Base-by-base conservation (phyloP, 768 basidiomycete genomes). In the Naganishia friedmannii region DNA sequence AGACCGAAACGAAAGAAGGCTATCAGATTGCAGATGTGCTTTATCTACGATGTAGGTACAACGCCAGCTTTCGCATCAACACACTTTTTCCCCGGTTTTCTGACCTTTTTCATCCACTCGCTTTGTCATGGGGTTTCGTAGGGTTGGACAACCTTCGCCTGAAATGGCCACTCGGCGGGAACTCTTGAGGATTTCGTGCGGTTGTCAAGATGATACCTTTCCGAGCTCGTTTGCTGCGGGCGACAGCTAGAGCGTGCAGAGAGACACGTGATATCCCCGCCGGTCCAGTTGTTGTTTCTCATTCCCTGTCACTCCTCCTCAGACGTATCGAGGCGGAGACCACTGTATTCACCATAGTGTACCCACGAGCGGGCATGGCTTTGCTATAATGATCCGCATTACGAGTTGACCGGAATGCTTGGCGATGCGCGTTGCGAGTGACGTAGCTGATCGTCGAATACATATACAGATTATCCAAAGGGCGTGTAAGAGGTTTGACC, bases 11-110 rank as follows among this genome's bases (percentile, higher is more conserved):
- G 34, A 63, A 69, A 63, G 68, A 82, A 56, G 67, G 82, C 66
- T 93, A 92, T 67, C 93, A 94, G 7, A 93, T 98, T 32, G 91
- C 93, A 26, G 95, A 98, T 79, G 85, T 98, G 73, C 83, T 98
- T n/a, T 98, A 97, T 80, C 89, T 94, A 86, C 88, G 95, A 58
- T 98, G 95, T 80, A 67, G 75, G 79, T 77, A 37, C 51, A 57
- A 39, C 26, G 2, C 42, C 42, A 13, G 15, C 42, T 51, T 51
- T 51, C 48, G n/a, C 12, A 21, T 10, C 19, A 4, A 37, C 34
- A 37, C 34, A 4, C 4, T 37, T 55, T 39, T 19, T 19, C 4
- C n/a, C 23, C 39, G 12, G 57, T 53, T 54, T 42, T 70, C 17
- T 19, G n/a, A 19, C 32, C 17, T 6, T 39, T n/a, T 23, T 37